Evolutionary conservation across 345 rosid species (phyloP).

Genomic region (Aquilaria yunnanensis): DNA sequence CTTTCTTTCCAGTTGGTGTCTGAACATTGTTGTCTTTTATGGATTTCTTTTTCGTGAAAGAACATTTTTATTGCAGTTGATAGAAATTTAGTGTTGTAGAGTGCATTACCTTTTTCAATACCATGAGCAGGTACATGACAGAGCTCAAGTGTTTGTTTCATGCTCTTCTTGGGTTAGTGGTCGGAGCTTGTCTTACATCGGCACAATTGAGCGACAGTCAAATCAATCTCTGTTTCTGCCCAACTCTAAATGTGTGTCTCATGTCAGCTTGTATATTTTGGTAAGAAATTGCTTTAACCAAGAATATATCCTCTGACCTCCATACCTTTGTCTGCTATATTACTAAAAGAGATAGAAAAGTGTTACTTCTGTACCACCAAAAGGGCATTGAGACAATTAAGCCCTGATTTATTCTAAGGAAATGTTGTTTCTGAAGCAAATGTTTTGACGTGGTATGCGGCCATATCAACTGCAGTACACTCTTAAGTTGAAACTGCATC

Average conservation of each 20-base stretch:
- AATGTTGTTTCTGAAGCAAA: too few relatives aligned
- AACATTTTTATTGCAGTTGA: not conserved
- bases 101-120: constrained; percentile 2
- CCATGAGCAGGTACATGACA: constrained; percentile 72
- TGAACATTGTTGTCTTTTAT: too few relatives aligned
- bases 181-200: constrained; percentile 42
- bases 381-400: too few relatives aligned
- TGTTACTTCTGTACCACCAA: too few relatives aligned
- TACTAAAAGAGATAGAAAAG: too few relatives aligned
- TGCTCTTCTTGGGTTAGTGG: constrained; percentile 38
- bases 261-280: constrained; percentile 59
- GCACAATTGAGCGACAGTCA: constrained; percentile 73
- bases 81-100: not conserved
- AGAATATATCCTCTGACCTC: too few relatives aligned
- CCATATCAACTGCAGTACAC: too few relatives aligned
- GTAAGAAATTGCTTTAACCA: constrained; percentile 24
- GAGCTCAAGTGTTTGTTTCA: constrained; percentile 74
- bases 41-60: not conserved
- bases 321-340: too few relatives aligned
- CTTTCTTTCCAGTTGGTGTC: not conserved
- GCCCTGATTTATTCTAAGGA: too few relatives aligned
- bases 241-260: constrained; percentile 39
- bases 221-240: constrained; percentile 56
- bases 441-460: too few relatives aligned
- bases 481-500: too few relatives aligned